Percentiles rank a stretch among this genome's conserved stretches.
These are phyloP conservation scores for Naganishia onofrii DNA, from an alignment of 768 basidiomycete species.

Conservation along the genomic window DNA sequence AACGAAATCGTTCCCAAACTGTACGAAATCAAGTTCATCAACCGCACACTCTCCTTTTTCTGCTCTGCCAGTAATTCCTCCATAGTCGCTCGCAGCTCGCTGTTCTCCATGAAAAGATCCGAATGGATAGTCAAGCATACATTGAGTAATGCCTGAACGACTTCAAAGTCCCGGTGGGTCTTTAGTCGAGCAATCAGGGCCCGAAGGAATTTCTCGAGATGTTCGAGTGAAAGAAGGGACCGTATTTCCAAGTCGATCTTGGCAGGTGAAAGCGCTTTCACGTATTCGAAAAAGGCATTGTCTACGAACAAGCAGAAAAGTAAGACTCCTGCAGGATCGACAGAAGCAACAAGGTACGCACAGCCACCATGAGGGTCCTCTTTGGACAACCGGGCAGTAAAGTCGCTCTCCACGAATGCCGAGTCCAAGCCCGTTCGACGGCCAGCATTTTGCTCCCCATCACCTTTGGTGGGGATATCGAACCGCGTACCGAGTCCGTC, in stretches of 20 bases:
- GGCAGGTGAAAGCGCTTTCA: conserved; percentile 83
- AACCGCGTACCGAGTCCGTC: conserved; percentile 77
- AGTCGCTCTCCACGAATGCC: conserved; percentile 57
- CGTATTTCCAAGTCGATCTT: conserved; percentile 87
- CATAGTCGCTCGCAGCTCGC: conserved; percentile 63
- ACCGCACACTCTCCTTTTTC: conserved; percentile 69
- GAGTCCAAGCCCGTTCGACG: conserved; percentile 40
- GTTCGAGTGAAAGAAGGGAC: conserved; percentile 65
- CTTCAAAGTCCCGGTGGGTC: conserved; percentile 89
- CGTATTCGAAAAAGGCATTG: conserved; percentile 75
- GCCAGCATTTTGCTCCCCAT: conserved; percentile 46
- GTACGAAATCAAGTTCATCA: conserved; percentile 56
- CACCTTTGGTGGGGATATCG: conserved; percentile 55
- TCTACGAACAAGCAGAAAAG: conserved; percentile 56
- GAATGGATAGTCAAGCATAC: conserved; percentile 83
- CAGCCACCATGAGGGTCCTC: conserved; percentile 65
- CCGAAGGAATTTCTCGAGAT: conserved; percentile 66
- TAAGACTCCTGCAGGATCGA: too few species aligned
- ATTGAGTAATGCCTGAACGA: conserved; percentile 79
- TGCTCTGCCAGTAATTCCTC: conserved; percentile 66
- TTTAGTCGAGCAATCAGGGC: conserved; percentile 70
- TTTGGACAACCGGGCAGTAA: conserved; percentile 63
- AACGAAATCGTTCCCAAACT: conserved; percentile 53
- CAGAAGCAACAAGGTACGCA: conserved; percentile 55
- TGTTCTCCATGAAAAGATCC: conserved; percentile 69